Percentiles rank a stretch among this genome's conserved stretches.
Evolutionary conservation across 1,139 yeast genomes (phyloP).

Genomic region (Sugiyamaella xylanicola): DNA sequence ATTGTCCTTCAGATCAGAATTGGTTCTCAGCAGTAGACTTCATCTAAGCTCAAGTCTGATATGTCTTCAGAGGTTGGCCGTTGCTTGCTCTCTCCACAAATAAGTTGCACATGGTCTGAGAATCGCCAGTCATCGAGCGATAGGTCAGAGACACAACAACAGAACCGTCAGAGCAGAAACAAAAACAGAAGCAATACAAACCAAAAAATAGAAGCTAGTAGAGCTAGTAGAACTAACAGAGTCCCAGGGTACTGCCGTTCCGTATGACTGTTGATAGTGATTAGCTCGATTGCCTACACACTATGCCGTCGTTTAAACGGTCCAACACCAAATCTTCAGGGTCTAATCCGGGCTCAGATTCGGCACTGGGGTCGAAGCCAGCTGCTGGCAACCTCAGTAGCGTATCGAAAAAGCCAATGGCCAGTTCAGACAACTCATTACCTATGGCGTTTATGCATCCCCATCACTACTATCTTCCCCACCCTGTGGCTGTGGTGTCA

Average conservation of each 20-base stretch:
- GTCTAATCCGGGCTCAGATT: background rate
- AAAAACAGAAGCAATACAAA: no score
- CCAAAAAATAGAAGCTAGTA: no score
- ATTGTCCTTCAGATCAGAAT: no score
- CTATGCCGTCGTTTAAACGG: conserved; percentile 9
- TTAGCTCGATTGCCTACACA: background rate
- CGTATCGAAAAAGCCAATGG: conserved; percentile 4
- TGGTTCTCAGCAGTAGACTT: no score
- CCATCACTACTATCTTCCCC: conserved; percentile 11
- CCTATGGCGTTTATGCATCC: conserved; percentile 15
- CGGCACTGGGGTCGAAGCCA: background rate
- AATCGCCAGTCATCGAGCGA: no score
- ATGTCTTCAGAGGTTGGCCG: no score
- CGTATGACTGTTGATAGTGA: conserved; percentile 3
- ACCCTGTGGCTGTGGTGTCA: conserved; percentile 2
- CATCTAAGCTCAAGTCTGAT: no score
- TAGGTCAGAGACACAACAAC: no score
- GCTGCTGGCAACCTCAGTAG: background rate
- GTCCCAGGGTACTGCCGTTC: background rate
- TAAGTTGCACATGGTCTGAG: no score
- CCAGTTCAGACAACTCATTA: conserved; percentile 5
- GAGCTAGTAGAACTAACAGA: no score
- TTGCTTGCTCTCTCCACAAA: no score
- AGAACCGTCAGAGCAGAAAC: no score
- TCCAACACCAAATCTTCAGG: background rate